These are phyloP conservation scores for Magnaporthales sp. DNA, from an alignment of 2,329 filamentous ascomycete genomes.

Conservation along the genomic window DNA sequence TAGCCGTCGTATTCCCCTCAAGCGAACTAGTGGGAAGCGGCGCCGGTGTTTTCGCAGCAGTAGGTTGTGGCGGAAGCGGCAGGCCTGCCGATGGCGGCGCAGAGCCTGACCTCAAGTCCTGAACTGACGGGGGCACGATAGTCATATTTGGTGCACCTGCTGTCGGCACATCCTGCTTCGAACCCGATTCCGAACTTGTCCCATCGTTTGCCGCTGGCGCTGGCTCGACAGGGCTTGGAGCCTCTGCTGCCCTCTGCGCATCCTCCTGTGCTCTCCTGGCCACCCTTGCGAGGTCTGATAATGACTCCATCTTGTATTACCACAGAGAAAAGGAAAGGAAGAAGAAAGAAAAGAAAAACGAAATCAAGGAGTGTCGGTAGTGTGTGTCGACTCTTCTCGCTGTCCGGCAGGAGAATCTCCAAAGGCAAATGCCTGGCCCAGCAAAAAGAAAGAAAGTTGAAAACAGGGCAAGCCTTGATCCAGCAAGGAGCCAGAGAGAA, in stretches of 20 bases:
- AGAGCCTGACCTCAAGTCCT: background rate
- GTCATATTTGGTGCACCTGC: background rate
- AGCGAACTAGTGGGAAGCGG: background rate
- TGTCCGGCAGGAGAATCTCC: background rate
- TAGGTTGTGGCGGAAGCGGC: background rate
- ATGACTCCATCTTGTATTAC: background rate
- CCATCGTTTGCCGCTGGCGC: background rate
- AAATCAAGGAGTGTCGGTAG: background rate
- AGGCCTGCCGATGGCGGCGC: background rate
- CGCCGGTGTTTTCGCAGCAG: background rate
- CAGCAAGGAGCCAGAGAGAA: slow-evolving; percentile 1
- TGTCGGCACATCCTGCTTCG: background rate
- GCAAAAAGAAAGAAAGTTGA: background rate
- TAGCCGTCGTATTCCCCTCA: background rate
- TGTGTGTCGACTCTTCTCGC: background rate
- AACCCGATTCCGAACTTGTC: background rate
- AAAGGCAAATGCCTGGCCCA: background rate
- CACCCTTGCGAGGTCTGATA: background rate
- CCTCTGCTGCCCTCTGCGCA: background rate
- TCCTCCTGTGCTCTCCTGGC: background rate
- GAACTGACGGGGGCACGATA: background rate
- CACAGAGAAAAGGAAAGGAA: background rate
- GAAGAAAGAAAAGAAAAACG: background rate
- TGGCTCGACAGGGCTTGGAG: background rate
- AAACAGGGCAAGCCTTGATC: background rate